Evolutionary conservation across 352 stramenopile species (phyloP).

Genomic region (Phytophthora crassamura): DNA sequence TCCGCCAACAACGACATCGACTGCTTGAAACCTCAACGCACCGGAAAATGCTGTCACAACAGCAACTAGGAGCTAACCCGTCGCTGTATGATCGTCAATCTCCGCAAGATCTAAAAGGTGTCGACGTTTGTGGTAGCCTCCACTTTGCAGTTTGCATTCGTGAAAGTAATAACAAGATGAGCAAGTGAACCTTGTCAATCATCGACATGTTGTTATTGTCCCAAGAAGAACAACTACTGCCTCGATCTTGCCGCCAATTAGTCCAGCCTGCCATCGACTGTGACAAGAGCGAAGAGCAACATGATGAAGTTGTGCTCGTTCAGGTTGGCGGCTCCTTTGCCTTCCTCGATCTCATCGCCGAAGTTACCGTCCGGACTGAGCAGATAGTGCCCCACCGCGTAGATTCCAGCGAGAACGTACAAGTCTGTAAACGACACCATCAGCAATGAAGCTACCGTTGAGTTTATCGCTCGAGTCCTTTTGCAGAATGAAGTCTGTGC

Average conservation of each 20-base stretch:
- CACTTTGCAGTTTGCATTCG: too few species aligned
- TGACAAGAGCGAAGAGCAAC: conserved; percentile 11
- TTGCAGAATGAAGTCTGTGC: background rate
- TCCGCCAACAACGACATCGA: background rate
- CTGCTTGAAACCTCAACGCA: too few species aligned
- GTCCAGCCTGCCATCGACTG: background rate
- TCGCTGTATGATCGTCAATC: too few species aligned
- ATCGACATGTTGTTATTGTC: background rate
- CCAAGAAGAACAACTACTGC: background rate
- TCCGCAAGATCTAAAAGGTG: too few species aligned
- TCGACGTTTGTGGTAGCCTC: too few species aligned
- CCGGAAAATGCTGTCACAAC: too few species aligned
- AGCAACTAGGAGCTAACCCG: too few species aligned
- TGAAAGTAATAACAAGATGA: too few species aligned
- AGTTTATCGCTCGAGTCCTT: background rate
- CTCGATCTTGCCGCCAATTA: background rate
- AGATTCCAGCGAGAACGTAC: conserved; percentile 20
- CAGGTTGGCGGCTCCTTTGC: background rate
- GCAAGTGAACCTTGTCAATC: background rate
- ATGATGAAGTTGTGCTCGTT: conserved; percentile 21
- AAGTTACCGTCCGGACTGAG: conserved; percentile 2
- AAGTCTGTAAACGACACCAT: conserved; percentile 16
- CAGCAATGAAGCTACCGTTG: background rate
- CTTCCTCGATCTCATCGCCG: background rate
- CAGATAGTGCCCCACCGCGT: conserved; percentile 9